Base-by-base conservation (phyloP, 176 grass and related monocot species). In the Ensete ventricosum region DNA sequence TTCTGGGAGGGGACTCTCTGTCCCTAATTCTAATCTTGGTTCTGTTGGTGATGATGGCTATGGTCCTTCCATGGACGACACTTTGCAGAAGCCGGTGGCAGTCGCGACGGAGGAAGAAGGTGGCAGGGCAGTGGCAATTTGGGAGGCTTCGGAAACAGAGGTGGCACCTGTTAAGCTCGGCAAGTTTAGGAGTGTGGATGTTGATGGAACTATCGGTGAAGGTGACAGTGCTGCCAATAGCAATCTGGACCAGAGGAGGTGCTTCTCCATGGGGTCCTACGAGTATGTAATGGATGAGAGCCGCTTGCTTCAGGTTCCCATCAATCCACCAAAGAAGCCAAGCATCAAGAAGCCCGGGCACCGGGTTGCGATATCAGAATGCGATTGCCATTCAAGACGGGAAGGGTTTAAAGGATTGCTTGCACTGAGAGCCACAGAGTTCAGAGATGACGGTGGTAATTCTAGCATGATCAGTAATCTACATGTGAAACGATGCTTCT, bases 181-280 rank as follows among this genome's bases (percentile, higher is more conserved):
- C 1, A 92, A 96, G 54, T 96, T 90, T 80, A 84, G 82, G 83
- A 92, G 85, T 64, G 81, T 88, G 8, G 87, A 96, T 19, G 69
- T 63, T 64, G 80, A 11, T 19, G 83, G 27, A 8, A 82, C 2
- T 24, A 82, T 89, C 51, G 83, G 55, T 22, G 89, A 83, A 11
- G 87, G 87, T 54, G 86, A 75, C 1, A 68, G 62, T 12, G 27
- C 8, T n/a, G n/a, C 19, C 2, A 87, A 75, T 78, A 77, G 79
- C 77, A 74, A 76, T 26, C 55, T 86, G 67, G 86, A 87, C 22
- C 84, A 90, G 64, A 84, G 89, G 65, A 86, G 93, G 85, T 96
- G 93, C 80, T 91, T 90, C 55, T 96, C 93, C 52, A 96, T 96
- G 93, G 93, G 93, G 0, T 85, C 93, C 19, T 90, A 96, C 71